These are phyloP conservation scores for Sechiopsis laciniata DNA, from an alignment of 306 rosid species.

Conservation along the genomic window DNA sequence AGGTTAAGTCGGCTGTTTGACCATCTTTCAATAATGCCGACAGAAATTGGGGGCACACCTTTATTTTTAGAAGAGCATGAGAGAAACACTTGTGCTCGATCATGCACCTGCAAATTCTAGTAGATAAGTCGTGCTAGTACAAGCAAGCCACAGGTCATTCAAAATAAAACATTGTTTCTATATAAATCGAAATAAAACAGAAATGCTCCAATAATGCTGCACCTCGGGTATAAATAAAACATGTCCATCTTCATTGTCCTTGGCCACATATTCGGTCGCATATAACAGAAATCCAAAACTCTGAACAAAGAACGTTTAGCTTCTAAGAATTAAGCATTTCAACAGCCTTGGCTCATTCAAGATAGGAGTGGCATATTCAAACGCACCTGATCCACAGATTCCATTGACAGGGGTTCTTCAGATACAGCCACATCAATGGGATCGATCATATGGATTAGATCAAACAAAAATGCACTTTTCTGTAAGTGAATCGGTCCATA, in stretches of 20 bases:
- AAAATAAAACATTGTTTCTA: neutral
- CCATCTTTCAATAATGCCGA: conserved; percentile 77
- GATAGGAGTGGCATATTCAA: conserved; percentile 18
- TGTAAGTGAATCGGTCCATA: conserved; percentile 63
- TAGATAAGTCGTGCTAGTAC: conserved; percentile 7
- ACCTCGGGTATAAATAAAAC: conserved; percentile 64
- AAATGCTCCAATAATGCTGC: neutral
- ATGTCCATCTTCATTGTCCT: conserved; percentile 35
- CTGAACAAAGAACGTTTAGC: conserved; percentile 45
- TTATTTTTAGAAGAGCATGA: conserved; percentile 49
- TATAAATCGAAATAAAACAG: neutral
- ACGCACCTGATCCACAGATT: conserved; percentile 71
- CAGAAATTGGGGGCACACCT: conserved; percentile 46
- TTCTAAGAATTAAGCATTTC: conserved; percentile 19
- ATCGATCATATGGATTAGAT: conserved; percentile 41
- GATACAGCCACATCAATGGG: conserved; percentile 42
- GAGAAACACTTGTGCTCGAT: conserved; percentile 87
- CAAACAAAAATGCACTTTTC: conserved; percentile 45
- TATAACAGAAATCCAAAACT: conserved; percentile 74
- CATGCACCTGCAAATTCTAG: conserved; percentile 63
- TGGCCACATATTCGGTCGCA: conserved; percentile 45
- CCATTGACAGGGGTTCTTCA: conserved; percentile 74
- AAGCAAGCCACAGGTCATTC: neutral
- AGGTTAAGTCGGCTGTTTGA: conserved; percentile 48
- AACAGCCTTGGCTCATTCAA: conserved; percentile 22